A percentile compares a stretch with the other conserved stretches of the same genome.
These are phyloP conservation scores for Tulasnella sp. DNA, from an alignment of 768 basidiomycete genomes.

Conservation along the genomic window DNA sequence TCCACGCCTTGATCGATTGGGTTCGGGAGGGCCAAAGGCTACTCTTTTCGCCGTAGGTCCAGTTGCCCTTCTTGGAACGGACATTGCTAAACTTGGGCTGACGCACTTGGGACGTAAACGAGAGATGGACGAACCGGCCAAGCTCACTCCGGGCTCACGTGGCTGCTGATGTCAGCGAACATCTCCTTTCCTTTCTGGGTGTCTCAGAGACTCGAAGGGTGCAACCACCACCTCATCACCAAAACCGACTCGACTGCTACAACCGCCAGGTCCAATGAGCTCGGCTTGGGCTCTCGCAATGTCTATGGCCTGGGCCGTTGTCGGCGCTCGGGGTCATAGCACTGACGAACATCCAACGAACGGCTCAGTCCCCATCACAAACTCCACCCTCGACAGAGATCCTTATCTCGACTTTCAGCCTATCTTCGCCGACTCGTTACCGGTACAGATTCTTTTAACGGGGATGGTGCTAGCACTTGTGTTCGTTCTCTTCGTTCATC, in stretches of 20 bases:
- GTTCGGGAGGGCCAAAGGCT: not conserved
- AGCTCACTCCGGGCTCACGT: not conserved
- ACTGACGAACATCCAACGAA: conserved; percentile 5
- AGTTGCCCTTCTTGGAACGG: not conserved
- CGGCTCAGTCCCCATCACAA: conserved; percentile 2
- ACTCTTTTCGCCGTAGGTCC: not conserved
- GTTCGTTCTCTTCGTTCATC: conserved; percentile 76
- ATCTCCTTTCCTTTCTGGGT: not conserved
- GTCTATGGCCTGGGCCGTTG: not conserved
- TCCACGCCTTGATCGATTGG: not conserved
- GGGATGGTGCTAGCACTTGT: conserved; percentile 80
- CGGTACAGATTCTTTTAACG: conserved; percentile 78
- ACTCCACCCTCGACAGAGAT: conserved; percentile 29
- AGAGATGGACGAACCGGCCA: not conserved
- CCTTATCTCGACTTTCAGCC: conserved; percentile 75
- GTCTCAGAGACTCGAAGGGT: not conserved
- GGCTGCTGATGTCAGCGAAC: not conserved
- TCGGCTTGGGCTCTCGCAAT: not conserved
- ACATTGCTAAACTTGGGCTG: not conserved
- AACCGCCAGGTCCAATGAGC: not conserved
- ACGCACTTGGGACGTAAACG: not conserved
- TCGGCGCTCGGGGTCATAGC: not conserved
- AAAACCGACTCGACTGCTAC: not conserved
- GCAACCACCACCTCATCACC: not conserved
- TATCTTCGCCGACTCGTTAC: conserved; percentile 73